phyloP scores from a whole-genome alignment of 192 early-diverging fungal species.

The Podila clonocystis region DNA sequence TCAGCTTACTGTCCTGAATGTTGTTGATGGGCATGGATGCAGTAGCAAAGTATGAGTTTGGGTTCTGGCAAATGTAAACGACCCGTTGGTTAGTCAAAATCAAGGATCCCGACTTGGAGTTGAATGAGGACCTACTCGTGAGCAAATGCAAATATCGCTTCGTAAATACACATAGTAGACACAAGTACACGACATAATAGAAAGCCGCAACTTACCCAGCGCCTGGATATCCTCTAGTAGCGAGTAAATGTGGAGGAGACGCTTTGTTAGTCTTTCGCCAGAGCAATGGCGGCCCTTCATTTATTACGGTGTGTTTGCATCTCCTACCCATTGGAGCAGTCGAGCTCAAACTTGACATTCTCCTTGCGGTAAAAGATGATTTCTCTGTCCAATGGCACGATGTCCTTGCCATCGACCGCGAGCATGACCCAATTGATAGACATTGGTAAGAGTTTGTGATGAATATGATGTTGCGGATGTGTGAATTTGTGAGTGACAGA shows the following conservation, averaged over 20 bases:
- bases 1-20: conserved; percentile 38
- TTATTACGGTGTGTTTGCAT: not conserved
- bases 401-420: conserved; percentile 37
- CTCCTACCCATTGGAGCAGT: conserved; percentile 30
- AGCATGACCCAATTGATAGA: conserved; percentile 52
- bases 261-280: not conserved
- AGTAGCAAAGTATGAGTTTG: conserved; percentile 19
- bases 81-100: conserved; percentile 45
- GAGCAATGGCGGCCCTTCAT: not conserved
- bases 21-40: conserved; percentile 43
- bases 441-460: conserved; percentile 8
- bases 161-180: not conserved
- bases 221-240: conserved; percentile 32
- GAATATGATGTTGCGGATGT: not conserved
- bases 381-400: conserved; percentile 39
- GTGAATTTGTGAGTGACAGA: not conserved
- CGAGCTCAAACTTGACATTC: conserved; percentile 37
- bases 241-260: not conserved
- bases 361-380: conserved; percentile 29
- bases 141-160: not conserved
- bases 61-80: conserved; percentile 23
- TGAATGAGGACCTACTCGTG: conserved; percentile 17
- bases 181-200: not conserved
- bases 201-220: conserved; percentile 19
- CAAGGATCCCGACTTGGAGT: conserved; percentile 31